Evolutionary conservation across 169 alveolate species (phyloP), one percentile per base, ranked within the genome.

Genomic region (Condylostoma magnum): DNA sequence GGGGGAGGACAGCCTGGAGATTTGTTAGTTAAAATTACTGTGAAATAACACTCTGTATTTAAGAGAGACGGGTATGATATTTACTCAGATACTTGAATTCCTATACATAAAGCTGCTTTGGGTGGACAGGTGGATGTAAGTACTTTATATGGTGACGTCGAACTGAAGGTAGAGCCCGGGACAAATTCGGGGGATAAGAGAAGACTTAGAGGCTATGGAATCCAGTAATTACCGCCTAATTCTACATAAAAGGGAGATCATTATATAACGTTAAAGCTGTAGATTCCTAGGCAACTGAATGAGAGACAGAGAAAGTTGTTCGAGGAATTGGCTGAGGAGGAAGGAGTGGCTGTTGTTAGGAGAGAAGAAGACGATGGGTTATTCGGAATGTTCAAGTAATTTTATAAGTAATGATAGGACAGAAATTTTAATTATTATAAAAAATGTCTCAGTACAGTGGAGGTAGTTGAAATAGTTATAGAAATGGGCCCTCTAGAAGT

Each of bases 1-100:
- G 15, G 72, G 0, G 65, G 56, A 22, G 86, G 85, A 2, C 85
- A 84, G 20, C 58, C 77, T 12, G 90, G 90, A 0, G 90, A 83
- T 28, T 48, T 83, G 5, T 34, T 77, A 57, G 37, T 83, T 2
- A 65, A 79, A 66, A 50, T 83, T 15, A 30, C 51, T 1, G 74
- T 83, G 20, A 71, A 54, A 36, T 57, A 56, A 25, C 85, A 83
- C 50, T 66, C 75, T 4, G 36, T 18, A 12, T 83, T 77, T 67
- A 69, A 67, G 38, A 48, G 90, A 52, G 83, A 79, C 18, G 90
- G 85, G 10, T 46, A 48, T 27, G 85, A 83, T 34, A 75, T 83
- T 20, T 44, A 38, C 33, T 74, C 85, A 6, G 77, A 75, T 6
- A 38, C 71, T 54, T 54, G 66, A 6, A 44, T 83, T 4, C 18